Evolutionary conservation across 495 filamentous ascomycete genomes (phyloP).

Genomic region (Haplographium delicatum): DNA sequence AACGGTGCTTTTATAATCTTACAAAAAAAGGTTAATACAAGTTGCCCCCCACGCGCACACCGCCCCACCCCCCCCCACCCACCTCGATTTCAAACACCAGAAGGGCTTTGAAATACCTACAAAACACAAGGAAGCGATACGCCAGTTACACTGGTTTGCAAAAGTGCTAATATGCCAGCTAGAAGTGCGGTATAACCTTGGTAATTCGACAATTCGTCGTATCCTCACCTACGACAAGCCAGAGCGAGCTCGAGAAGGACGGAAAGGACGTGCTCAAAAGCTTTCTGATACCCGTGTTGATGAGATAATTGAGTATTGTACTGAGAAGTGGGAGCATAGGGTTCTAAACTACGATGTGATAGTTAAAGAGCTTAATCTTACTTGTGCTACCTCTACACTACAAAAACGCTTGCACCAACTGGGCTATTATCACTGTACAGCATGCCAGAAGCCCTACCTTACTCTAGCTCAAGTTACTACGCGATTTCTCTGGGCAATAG

Average conservation of each 20-base stretch:
- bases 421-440: not conserved
- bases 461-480: not conserved
- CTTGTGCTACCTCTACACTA: not conserved
- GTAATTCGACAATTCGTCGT: not conserved
- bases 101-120: not conserved
- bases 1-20: too few species aligned
- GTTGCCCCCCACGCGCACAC: too few species aligned
- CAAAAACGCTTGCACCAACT: too few species aligned
- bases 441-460: constrained; percentile 3
- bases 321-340: not conserved
- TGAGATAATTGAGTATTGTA: not conserved
- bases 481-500: not conserved
- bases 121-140: not conserved
- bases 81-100: not conserved
- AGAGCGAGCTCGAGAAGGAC: not conserved
- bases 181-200: not conserved
- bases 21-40: too few species aligned
- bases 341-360: not conserved
- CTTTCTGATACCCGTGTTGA: not conserved
- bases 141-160: not conserved
- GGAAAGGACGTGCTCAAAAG: not conserved
- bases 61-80: too few species aligned
- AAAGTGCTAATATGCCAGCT: not conserved
- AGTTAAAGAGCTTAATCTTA: not conserved
- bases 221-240: not conserved